A percentile compares a stretch with the other conserved stretches of the same genome.
Conservation (phyloP, 768 basidiomycete genomes). For the Tylopilus subfusipes region DNA sequence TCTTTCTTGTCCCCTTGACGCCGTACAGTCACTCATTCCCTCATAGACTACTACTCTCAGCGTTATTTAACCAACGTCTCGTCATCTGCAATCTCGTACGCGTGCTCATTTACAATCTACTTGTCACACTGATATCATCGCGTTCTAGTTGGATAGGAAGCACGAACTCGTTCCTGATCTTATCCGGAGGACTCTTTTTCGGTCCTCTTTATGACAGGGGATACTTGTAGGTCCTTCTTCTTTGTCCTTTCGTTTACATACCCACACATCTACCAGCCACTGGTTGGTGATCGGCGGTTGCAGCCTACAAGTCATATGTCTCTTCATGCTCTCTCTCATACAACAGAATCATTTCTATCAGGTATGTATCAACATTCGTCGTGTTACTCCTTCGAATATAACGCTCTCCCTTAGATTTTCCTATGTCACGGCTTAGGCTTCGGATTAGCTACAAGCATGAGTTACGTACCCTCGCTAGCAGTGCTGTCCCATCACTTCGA, state of each 20-base stretch:
- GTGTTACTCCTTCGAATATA: conserved; percentile 9
- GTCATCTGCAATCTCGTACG: conserved; percentile 37
- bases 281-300: conserved; percentile 44
- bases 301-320: conserved; percentile 38
- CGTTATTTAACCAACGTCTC: conserved; percentile 35
- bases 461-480: conserved; percentile 41
- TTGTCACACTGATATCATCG: background rate
- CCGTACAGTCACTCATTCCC: background rate
- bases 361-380: conserved; percentile 25
- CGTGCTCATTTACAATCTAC: background rate
- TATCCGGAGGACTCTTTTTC: conserved; percentile 43
- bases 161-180: conserved; percentile 41
- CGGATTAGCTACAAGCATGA: conserved; percentile 42
- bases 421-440: conserved; percentile 37
- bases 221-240: conserved; percentile 38
- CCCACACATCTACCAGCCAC: conserved; percentile 28
- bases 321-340: conserved; percentile 45
- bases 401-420: conserved; percentile 36
- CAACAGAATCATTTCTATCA: conserved; percentile 34
- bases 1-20: background rate
- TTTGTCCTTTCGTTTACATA: background rate
- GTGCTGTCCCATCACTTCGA: conserved; percentile 46
- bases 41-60: conserved; percentile 38
- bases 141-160: conserved; percentile 45
- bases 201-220: conserved; percentile 52